Evolutionary conservation across 208 protist genomes (phyloP).

Genomic region (Wallacemonas rigidus): DNA sequence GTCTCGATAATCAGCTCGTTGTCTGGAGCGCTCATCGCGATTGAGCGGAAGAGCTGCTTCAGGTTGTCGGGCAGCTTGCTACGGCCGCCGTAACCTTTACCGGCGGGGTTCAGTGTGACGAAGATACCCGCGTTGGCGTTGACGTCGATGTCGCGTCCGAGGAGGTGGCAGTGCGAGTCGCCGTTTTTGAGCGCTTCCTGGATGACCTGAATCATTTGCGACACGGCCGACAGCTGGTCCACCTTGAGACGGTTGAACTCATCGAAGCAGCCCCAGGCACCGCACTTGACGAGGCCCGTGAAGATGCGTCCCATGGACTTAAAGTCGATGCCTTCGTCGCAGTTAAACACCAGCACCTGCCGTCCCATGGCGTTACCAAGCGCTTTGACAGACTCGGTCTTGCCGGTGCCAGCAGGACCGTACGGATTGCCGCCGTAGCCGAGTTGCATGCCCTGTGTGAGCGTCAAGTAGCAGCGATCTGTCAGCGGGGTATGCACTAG

Average conservation of each 20-base stretch:
- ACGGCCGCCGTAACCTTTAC: slow-evolving; percentile 98
- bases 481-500: slow-evolving; percentile 98
- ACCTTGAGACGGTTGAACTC: slow-evolving; percentile 99
- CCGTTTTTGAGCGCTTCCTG: slow-evolving; percentile 96
- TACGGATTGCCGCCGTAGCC: slow-evolving; percentile 99
- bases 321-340: slow-evolving; percentile 99
- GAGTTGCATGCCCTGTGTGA: slow-evolving; percentile 98
- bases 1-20: slow-evolving; percentile 98
- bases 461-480: slow-evolving; percentile 98
- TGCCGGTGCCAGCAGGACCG: slow-evolving; percentile 98
- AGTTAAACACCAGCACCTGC: slow-evolving; percentile 99
- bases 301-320: slow-evolving; percentile 99
- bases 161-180: slow-evolving; percentile 83
- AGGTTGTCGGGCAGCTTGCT: slow-evolving; percentile 99
- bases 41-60: slow-evolving; percentile 98
- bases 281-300: slow-evolving; percentile 98
- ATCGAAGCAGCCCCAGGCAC: slow-evolving; percentile 99
- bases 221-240: slow-evolving; percentile 98
- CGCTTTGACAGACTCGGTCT: slow-evolving; percentile 99
- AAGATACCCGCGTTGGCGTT: slow-evolving; percentile 98
- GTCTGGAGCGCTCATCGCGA: slow-evolving; percentile 98
- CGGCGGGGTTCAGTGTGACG: slow-evolving; percentile 98
- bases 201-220: slow-evolving; percentile 99
- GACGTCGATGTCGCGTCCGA: slow-evolving; percentile 93
- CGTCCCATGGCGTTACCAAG: slow-evolving; percentile 97